These are phyloP conservation scores for Fraxinus greggii DNA, from an alignment of 305 asterid genomes.

Conservation along the genomic window DNA sequence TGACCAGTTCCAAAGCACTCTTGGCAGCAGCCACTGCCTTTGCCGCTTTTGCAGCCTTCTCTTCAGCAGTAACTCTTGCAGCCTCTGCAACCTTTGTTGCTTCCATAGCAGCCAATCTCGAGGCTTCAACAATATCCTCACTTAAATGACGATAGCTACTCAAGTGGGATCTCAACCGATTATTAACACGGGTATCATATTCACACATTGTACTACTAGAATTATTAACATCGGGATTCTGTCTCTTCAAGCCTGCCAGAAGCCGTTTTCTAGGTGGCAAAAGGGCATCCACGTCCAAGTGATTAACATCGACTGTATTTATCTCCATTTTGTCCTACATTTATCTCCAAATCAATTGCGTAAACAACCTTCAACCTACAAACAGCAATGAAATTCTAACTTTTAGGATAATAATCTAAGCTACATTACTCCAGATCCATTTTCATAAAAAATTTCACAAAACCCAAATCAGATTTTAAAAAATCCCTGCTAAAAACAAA, in stretches of 20 bases:
- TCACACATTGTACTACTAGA: constrained; percentile 25
- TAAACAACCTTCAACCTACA: constrained; percentile 39
- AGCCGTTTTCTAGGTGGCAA: constrained; percentile 95
- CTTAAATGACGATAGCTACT: constrained; percentile 46
- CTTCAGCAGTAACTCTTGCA: constrained; percentile 84
- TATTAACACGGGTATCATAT: constrained; percentile 39
- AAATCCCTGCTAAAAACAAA: constrained; percentile 21
- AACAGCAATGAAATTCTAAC: constrained; percentile 18
- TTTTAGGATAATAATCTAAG: not conserved
- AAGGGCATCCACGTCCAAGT: constrained; percentile 79
- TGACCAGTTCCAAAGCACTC: constrained; percentile 78
- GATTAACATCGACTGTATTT: constrained; percentile 54
- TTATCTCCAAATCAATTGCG: constrained; percentile 35
- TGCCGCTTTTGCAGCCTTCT: constrained; percentile 86
- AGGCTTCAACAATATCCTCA: constrained; percentile 74
- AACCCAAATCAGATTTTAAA: constrained; percentile 27
- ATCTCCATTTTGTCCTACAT: constrained; percentile 64
- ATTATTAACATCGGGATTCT: constrained; percentile 56
- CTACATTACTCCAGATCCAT: not conserved
- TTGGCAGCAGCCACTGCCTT: constrained; percentile 89
- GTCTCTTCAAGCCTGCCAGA: constrained; percentile 87
- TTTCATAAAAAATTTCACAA: not conserved
- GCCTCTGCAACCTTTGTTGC: constrained; percentile 64
- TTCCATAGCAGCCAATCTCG: constrained; percentile 65
- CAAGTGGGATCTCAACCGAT: constrained; percentile 46